Evolutionary conservation across 805 yeast species (phyloP), one percentile per base, ranked within the genome.

Genomic region (Monosporozyma servazzii): DNA sequence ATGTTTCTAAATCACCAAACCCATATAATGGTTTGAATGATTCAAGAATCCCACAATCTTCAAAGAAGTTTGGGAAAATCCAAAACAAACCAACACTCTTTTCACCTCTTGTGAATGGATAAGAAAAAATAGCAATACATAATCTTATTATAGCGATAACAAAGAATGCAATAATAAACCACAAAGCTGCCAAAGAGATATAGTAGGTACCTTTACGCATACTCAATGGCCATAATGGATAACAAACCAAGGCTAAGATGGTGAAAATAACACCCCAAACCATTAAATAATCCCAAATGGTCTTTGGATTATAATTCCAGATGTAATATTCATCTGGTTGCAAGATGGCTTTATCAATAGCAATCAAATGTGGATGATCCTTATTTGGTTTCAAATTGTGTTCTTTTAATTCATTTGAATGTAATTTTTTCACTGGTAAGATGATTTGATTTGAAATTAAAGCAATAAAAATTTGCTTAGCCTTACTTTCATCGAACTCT

Each of bases 21-120:
- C 82, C 93, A 64, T 86, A 93, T n/a, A 84, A 58, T 3, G 99
- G 99, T 57, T 76, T 76, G 73, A 93, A 93, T 73, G 96, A 86
- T 53, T 91, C 98, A 54, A 91, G 64, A 56, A 93, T 85, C 23
- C 97, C 96, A 60, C 95, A 90, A 64, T 93, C 99, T 55, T 84
- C 99, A 70, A 90, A 93, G 64, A 93, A 75, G 65, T 91, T 91
- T 51, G 99, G 99, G 76, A 88, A 91, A 46, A 93, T 66, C 99
- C 99, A 93, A 65, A 93, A 76, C n/a, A 95, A 96, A 43, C 81
- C 80, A 18, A 37, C 41, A 20, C 41, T 37, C 9, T 37, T 37
- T 9, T 37, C 41, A 21, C 49, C 53, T 36, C 56, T 62, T 23
- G 56, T 53, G 10, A 65, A 44, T 7, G 62, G 56, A 37, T 64